Conservation (phyloP, 2,329 filamentous ascomycete species). For the Exophiala sp. region DNA sequence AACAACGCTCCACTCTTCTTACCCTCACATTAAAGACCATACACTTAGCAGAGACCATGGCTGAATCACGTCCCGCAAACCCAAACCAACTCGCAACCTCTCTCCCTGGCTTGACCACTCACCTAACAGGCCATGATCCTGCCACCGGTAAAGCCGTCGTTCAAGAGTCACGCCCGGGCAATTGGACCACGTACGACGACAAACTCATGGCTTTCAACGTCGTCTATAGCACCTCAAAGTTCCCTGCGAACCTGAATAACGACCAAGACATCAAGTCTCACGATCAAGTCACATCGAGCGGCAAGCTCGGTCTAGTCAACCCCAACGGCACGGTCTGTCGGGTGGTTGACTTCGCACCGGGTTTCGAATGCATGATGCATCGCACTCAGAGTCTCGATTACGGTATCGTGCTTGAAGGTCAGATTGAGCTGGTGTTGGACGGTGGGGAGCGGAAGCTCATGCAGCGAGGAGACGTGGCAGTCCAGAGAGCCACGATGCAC, state of each 20-base stretch:
- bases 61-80: conserved; percentile 17
- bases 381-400: conserved; percentile 55
- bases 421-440: conserved; percentile 51
- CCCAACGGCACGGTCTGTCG: conserved; percentile 24
- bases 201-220: conserved; percentile 39
- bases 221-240: conserved; percentile 39
- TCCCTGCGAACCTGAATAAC: conserved; percentile 36
- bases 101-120: conserved; percentile 21
- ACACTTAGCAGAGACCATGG: conserved; percentile 22
- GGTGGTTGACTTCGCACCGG: conserved; percentile 44
- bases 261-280: conserved; percentile 36
- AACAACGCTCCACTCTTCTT: background rate
- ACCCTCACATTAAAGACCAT: background rate
- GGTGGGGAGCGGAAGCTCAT: conserved; percentile 48
- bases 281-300: conserved; percentile 29
- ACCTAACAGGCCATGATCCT: conserved; percentile 38
- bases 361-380: conserved; percentile 47
- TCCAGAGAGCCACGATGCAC: conserved; percentile 49
- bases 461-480: conserved; percentile 52
- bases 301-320: conserved; percentile 37
- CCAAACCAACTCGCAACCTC: conserved; percentile 16
- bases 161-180: conserved; percentile 31
- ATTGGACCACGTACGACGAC: conserved; percentile 32
- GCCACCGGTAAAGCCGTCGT: conserved; percentile 36
- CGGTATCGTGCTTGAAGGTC: conserved; percentile 54